phyloP scores from a whole-genome alignment of 192 early-diverging fungal genomes.

The Anaeromyces robustus region DNA sequence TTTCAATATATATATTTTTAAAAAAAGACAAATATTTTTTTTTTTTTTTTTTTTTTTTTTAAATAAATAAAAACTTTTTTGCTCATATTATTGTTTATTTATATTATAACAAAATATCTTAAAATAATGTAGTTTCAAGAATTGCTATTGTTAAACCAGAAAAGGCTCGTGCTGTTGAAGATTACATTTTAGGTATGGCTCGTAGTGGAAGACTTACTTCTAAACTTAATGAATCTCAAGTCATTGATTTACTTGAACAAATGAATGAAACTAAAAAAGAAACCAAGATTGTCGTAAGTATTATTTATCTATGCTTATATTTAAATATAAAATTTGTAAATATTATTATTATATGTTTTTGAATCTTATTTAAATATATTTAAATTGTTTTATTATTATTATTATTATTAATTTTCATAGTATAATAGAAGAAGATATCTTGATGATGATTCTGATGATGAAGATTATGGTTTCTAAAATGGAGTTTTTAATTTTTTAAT shows the following conservation, averaged over 20 bases:
- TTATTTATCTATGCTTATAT: no score
- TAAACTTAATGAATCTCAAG: neutral
- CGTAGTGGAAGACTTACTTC: neutral
- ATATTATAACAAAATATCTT: neutral
- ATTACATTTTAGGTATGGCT: constrained; percentile 4
- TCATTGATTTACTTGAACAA: constrained; percentile 5
- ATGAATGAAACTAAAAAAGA: constrained; percentile 2
- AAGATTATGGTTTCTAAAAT: neutral
- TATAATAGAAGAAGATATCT: neutral
- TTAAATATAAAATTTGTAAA: no score
- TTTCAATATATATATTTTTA: no score
- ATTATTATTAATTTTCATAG: neutral
- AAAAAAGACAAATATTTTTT: no score
- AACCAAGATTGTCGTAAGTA: constrained; percentile 5
- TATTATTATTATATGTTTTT: no score
- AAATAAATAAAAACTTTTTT: no score
- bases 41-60: no score
- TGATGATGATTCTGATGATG: neutral
- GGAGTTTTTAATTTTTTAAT: neutral
- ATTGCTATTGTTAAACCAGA: constrained; percentile 2
- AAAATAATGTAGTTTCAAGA: neutral
- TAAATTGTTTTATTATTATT: no score
- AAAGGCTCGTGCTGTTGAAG: constrained; percentile 3
- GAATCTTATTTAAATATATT: no score
- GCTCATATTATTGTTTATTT: neutral